Evolutionary conservation across 768 basidiomycete species (phyloP).

Genomic region (Botryobasidium botryosum): DNA sequence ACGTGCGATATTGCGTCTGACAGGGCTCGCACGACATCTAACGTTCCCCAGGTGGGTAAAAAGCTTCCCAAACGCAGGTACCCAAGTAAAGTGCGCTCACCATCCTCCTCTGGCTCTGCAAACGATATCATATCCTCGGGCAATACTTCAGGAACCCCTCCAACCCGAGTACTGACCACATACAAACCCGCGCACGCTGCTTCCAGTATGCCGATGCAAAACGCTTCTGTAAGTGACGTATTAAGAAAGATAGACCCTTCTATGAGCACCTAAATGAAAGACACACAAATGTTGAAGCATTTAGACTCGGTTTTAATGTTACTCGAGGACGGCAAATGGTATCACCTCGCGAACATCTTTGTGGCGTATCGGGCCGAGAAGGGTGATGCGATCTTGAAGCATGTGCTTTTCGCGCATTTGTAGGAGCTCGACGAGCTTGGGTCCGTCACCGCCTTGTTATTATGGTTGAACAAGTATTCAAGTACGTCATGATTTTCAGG

Average conservation of each 20-base stretch:
- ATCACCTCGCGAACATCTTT: conserved; percentile 71
- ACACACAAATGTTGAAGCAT: neutral
- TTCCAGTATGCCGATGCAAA: conserved; percentile 95
- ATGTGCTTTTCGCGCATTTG: conserved; percentile 89
- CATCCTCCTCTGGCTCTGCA: conserved; percentile 84
- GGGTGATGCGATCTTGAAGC: conserved; percentile 80
- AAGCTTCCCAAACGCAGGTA: neutral
- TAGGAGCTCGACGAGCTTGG: conserved; percentile 83
- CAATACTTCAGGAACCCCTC: conserved; percentile 89
- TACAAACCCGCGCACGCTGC: conserved; percentile 90
- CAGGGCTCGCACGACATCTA: conserved; percentile 76
- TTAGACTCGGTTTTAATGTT: neutral
- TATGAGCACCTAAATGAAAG: conserved; percentile 44
- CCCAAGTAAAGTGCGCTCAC: conserved; percentile 27
- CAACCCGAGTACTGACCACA: conserved; percentile 85
- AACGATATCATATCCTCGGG: conserved; percentile 93
- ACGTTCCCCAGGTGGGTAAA: neutral
- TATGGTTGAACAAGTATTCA: too few species aligned
- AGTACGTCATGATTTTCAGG: too few species aligned
- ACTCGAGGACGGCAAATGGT: too few species aligned
- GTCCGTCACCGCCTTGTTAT: conserved; percentile 74
- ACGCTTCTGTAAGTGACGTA: conserved; percentile 89
- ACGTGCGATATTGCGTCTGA: conserved; percentile 65
- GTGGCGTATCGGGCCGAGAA: conserved; percentile 67
- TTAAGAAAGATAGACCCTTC: conserved; percentile 88